Base-by-base conservation (phyloP, 2,329 filamentous ascomycete genomes). In the Hypoxylon rubiginosum region DNA sequence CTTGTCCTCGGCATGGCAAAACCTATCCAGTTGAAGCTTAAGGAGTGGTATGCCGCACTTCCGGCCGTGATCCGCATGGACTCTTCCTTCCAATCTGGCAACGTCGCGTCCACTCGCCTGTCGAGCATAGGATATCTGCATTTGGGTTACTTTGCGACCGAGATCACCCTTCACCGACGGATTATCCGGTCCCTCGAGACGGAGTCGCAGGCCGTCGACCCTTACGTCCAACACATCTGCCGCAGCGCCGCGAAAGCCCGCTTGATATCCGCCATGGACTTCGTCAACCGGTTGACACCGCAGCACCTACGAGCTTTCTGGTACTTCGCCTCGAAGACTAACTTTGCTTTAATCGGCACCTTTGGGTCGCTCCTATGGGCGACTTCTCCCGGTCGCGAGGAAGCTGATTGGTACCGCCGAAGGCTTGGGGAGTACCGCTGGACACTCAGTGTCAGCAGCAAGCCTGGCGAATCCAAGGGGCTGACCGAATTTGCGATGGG, bases 191-290 rank as follows among this genome's bases (percentile, higher is more conserved):
- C 93, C 1, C 85, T 97, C 45, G 84, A 85, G 43, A 79, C 83
- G 0, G 79, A 77, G 56, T 67, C 71, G 2, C 75, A 78, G 48
- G 79, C 83, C 3, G 83, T 90, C 41, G 93, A 97, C 75, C 87
- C 91, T 0, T 97, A 97, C 73, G 89, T 97, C 53, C 88, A 94
- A 59, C 93, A 97, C 79, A 97, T 97, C 72, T 97, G 94, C 79
- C 93, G 95, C 57, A 94, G 91, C 62, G 95, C 95, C 3, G 95
- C 95, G 57, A 97, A 97, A 79, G 97, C 95, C 0, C 91, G 95
- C 5, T 86, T 98, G 34, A 97, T 97, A 75, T 97, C 92, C 21
- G 94, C 94, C 69, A 97, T 98, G 92, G 95, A 98, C 78, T 97
- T 97, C 79, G 94, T 97, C 73, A 97, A 97, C 80, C 91, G 95